Conservation (phyloP, 371 early-diverging fungal genomes). For the Mucor irregularis region DNA sequence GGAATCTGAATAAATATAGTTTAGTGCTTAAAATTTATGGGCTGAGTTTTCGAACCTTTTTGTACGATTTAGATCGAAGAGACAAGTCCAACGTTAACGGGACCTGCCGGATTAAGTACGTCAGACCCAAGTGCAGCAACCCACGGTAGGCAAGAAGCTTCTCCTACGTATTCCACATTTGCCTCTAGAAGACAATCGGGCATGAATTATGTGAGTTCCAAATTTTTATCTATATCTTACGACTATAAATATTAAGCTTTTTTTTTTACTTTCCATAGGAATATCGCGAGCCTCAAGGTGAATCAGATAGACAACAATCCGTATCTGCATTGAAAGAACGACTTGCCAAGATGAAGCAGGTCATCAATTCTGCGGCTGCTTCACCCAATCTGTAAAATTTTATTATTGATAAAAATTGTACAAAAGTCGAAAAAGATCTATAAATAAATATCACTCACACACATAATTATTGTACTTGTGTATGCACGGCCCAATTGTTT, state of each 20-base stretch:
- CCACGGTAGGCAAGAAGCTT: background rate
- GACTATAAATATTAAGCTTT: background rate
- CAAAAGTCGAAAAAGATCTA: background rate
- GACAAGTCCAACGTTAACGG: background rate
- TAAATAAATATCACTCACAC: background rate
- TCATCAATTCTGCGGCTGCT: constrained; percentile 29
- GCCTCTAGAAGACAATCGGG: constrained; percentile 10
- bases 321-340: constrained; percentile 61
- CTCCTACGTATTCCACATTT: background rate
- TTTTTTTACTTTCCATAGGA: constrained; percentile 5
- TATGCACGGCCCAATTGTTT: background rate
- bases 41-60: background rate
- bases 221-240: background rate
- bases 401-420: background rate
- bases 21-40: background rate
- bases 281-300: constrained; percentile 13
- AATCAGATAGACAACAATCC: constrained; percentile 48
- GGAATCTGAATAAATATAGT: background rate
- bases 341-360: constrained; percentile 58
- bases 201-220: too few species aligned
- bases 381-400: constrained; percentile 9
- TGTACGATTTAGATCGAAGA: constrained; percentile 3
- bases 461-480: too few species aligned
- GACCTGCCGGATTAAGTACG: constrained; percentile 6
- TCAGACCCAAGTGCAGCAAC: background rate